Conservation (phyloP, 2,329 filamentous ascomycete genomes). For the Tricladium varicosporioides region DNA sequence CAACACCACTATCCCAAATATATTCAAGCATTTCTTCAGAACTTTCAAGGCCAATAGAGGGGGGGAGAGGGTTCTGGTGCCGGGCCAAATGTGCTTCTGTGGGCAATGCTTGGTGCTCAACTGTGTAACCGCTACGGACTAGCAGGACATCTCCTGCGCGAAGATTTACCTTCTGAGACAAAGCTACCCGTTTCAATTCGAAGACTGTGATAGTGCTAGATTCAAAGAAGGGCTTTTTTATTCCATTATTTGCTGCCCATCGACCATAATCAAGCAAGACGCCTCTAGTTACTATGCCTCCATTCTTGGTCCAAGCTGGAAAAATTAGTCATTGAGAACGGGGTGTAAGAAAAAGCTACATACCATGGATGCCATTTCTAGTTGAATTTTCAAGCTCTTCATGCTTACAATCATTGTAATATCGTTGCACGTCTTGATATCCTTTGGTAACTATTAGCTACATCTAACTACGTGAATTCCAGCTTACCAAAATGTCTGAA, state of each 20-base stretch:
- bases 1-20: slow-evolving; percentile 46
- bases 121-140: slow-evolving; percentile 38
- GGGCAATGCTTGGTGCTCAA: slow-evolving; percentile 23
- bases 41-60: slow-evolving; percentile 40
- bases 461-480: background rate
- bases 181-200: background rate
- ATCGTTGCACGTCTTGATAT: slow-evolving; percentile 32
- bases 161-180: slow-evolving; percentile 36
- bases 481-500: slow-evolving; percentile 35
- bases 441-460: slow-evolving; percentile 7
- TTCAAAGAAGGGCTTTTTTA: slow-evolving; percentile 32
- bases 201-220: slow-evolving; percentile 29
- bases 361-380: slow-evolving; percentile 20
- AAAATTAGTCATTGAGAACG: background rate
- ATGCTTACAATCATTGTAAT: slow-evolving; percentile 32
- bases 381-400: slow-evolving; percentile 14
- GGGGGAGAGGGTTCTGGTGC: too few species aligned
- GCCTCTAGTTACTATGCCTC: slow-evolving; percentile 39
- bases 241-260: slow-evolving; percentile 46
- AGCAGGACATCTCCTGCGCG: slow-evolving; percentile 39
- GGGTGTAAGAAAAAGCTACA: too few species aligned
- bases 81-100: slow-evolving; percentile 12
- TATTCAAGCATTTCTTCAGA: slow-evolving; percentile 37
- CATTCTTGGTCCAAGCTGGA: slow-evolving; percentile 48
- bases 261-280: slow-evolving; percentile 44